These are phyloP conservation scores for Scenedesmus sp. DNA, from an alignment of 163 green algal genomes.

Conservation along the genomic window DNA sequence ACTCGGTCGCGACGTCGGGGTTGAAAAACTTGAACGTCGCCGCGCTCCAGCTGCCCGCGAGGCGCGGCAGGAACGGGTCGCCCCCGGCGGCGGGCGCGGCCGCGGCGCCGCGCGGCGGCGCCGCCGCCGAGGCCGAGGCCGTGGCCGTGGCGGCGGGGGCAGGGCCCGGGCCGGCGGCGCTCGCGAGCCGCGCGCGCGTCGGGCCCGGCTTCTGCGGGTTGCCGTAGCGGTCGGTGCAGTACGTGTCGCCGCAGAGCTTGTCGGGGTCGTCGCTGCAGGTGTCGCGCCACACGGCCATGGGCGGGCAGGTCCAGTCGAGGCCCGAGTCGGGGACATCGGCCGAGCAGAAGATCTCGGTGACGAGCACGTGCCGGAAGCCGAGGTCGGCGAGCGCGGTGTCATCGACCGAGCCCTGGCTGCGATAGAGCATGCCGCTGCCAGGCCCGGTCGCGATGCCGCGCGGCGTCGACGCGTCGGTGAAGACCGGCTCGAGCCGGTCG, in stretches of 20 bases:
- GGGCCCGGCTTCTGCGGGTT: neutral
- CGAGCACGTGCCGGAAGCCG: neutral
- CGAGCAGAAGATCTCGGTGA: neutral
- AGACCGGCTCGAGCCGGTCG: neutral
- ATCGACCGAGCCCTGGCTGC: neutral
- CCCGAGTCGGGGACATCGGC: neutral
- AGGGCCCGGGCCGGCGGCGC: neutral
- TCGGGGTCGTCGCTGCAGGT: neutral
- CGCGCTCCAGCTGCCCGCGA: neutral
- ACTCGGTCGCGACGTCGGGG: neutral
- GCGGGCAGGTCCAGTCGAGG: neutral
- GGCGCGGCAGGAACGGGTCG: neutral
- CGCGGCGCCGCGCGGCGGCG: neutral
- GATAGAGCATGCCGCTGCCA: slow-evolving; percentile 10
- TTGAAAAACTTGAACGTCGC: neutral
- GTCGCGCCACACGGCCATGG: neutral
- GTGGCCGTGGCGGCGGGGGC: neutral
- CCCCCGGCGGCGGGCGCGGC: neutral
- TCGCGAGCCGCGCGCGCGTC: neutral
- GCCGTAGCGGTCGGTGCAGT: neutral
- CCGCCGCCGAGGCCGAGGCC: neutral
- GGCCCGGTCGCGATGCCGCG: slow-evolving; percentile 5
- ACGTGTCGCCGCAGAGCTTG: slow-evolving; percentile 1
- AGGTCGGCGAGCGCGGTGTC: neutral
- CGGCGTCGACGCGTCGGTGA: neutral